These are phyloP conservation scores for Xanthoceras sorbifolium DNA, from an alignment of 345 rosid genomes.

Conservation along the genomic window DNA sequence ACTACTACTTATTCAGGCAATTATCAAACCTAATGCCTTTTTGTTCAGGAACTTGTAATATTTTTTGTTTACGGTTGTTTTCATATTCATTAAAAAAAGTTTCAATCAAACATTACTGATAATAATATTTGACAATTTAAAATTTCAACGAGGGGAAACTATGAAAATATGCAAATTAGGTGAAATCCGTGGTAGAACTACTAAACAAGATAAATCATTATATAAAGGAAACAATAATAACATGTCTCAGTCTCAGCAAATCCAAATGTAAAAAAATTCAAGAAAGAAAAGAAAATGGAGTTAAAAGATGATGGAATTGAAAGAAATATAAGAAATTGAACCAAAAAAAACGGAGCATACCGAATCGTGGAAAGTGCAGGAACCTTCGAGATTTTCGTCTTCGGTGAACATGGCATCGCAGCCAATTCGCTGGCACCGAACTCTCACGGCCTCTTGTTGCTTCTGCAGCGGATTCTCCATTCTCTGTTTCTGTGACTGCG, in stretches of 20 bases:
- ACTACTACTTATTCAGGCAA: not conserved
- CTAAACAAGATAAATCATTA: not conserved
- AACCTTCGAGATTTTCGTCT: constrained; percentile 78
- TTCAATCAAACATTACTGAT: constrained; percentile 5
- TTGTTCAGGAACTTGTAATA: not conserved
- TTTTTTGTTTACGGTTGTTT: not conserved
- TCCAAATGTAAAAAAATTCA: no score
- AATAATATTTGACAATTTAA: not conserved
- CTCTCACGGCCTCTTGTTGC: constrained; percentile 32
- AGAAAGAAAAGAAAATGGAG: no score
- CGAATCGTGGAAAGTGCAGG: constrained; percentile 77
- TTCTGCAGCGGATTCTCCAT: constrained; percentile 38
- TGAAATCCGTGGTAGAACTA: not conserved
- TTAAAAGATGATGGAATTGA: no score
- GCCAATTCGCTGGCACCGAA: constrained; percentile 88
- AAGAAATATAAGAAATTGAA: not conserved
- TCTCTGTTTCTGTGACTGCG: constrained; percentile 9
- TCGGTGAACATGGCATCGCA: constrained; percentile 82
- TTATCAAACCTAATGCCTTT: not conserved
- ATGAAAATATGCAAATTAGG: not conserved
- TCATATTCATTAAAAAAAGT: not conserved
- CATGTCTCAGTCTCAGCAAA: not conserved
- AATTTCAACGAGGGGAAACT: not conserved
- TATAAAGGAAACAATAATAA: not conserved
- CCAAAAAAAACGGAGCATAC: constrained; percentile 31